Conservation (phyloP, 2,329 filamentous ascomycete genomes). For the Fusarium setosum region DNA sequence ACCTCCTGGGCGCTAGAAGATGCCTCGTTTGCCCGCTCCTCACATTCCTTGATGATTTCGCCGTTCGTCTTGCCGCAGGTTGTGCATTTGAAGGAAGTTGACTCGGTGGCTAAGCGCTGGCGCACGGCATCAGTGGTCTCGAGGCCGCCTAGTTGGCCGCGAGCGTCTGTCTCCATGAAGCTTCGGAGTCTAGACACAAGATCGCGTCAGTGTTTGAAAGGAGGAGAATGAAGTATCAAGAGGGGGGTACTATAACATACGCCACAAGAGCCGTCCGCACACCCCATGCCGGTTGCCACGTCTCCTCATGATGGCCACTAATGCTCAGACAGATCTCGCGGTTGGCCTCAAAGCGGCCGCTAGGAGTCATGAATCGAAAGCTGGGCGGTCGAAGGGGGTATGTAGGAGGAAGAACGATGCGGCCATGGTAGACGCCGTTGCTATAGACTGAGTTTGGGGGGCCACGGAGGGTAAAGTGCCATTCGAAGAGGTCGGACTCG, state of each 20-base stretch:
- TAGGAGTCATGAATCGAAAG: slow-evolving; percentile 96
- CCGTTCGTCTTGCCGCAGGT: slow-evolving; percentile 78
- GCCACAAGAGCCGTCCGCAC: slow-evolving; percentile 87
- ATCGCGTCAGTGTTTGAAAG: slow-evolving; percentile 2
- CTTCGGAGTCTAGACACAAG: slow-evolving; percentile 67
- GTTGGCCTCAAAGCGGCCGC: slow-evolving; percentile 94
- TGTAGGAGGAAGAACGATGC: slow-evolving; percentile 87
- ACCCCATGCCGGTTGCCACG: slow-evolving; percentile 98
- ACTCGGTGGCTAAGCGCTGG: slow-evolving; percentile 75
- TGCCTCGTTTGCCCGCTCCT: slow-evolving; percentile 62
- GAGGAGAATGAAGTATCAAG: fast-evolving
- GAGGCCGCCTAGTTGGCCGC: slow-evolving; percentile 90
- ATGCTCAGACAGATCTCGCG: slow-evolving; percentile 97
- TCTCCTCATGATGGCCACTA: slow-evolving; percentile 95
- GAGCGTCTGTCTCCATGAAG: slow-evolving; percentile 93
- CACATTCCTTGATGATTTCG: slow-evolving; percentile 79
- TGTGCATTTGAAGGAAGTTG: slow-evolving; percentile 73
- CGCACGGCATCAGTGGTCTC: slow-evolving; percentile 78
- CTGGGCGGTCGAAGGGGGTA: slow-evolving; percentile 93
- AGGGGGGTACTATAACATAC: slow-evolving; percentile 49
- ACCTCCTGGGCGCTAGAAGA: slow-evolving; percentile 53
- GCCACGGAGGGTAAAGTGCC: slow-evolving; percentile 97
- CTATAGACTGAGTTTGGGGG: slow-evolving; percentile 85
- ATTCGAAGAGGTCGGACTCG: slow-evolving; percentile 94
- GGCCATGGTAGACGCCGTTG: slow-evolving; percentile 91